Percentiles rank a stretch among this genome's conserved stretches.
These are phyloP conservation scores for Fusarium mundagurra DNA, from an alignment of 2,329 filamentous ascomycete species.

Conservation along the genomic window DNA sequence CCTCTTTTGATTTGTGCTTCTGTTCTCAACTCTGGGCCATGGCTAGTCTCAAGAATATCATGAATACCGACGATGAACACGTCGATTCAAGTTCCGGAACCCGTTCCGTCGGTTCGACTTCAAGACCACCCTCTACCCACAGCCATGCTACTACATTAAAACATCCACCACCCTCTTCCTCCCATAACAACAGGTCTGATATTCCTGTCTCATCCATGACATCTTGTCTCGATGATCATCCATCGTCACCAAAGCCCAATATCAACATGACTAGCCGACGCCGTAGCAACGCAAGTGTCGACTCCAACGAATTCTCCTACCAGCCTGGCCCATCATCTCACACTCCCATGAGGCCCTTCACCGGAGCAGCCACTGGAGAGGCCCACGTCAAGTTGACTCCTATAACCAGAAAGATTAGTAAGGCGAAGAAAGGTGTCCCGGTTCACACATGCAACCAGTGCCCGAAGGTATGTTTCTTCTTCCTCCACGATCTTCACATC, in stretches of 20 bases:
- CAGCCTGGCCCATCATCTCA: slow-evolving; percentile 43
- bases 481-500: neutral
- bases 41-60: slow-evolving; percentile 66
- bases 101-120: slow-evolving; percentile 55
- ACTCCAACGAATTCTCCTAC: slow-evolving; percentile 59
- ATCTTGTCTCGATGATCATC: slow-evolving; percentile 38
- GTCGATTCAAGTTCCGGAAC: slow-evolving; percentile 55
- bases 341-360: slow-evolving; percentile 54
- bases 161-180: slow-evolving; percentile 43
- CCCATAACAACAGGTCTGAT: slow-evolving; percentile 49
- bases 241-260: slow-evolving; percentile 42
- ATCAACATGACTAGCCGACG: slow-evolving; percentile 47
- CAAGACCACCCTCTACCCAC: slow-evolving; percentile 47
- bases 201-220: slow-evolving; percentile 45
- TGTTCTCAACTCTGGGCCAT: slow-evolving; percentile 57
- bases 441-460: slow-evolving; percentile 66
- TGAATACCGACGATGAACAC: slow-evolving; percentile 64
- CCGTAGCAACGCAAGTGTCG: slow-evolving; percentile 58
- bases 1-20: slow-evolving; percentile 47
- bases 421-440: slow-evolving; percentile 68
- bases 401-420: slow-evolving; percentile 65
- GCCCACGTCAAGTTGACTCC: slow-evolving; percentile 62
- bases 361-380: slow-evolving; percentile 47
- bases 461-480: slow-evolving; percentile 55
- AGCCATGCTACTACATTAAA: slow-evolving; percentile 54